A percentile compares a stretch with the other conserved stretches of the same genome.
Evolutionary conservation across 768 basidiomycete species (phyloP).

Genomic region (Paxillus rubicundulus): DNA sequence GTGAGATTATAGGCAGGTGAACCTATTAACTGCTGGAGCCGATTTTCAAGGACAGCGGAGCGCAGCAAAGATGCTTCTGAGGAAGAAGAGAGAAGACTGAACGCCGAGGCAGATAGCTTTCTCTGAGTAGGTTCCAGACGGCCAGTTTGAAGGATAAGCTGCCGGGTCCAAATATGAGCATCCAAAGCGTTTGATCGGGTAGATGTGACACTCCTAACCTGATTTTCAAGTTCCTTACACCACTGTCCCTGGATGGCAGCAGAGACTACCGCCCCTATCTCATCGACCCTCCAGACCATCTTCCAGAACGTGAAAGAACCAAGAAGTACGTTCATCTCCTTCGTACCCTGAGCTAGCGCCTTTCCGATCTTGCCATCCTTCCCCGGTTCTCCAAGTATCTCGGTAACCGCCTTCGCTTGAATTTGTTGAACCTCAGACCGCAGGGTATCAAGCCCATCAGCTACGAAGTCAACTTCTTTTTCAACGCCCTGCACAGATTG

Average conservation of each 20-base stretch:
- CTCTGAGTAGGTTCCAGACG: slow-evolving; percentile 49
- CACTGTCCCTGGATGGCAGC: slow-evolving; percentile 33
- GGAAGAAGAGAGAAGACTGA: slow-evolving; percentile 37
- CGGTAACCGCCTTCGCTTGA: slow-evolving; percentile 33
- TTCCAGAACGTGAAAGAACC: slow-evolving; percentile 39
- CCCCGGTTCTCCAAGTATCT: slow-evolving; percentile 37
- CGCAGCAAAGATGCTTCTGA: slow-evolving; percentile 29
- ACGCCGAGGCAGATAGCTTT: slow-evolving; percentile 40
- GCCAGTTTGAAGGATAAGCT: slow-evolving; percentile 69
- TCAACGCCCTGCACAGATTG: slow-evolving; percentile 29
- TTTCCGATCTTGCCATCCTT: slow-evolving; percentile 20
- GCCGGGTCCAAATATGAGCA: neutral
- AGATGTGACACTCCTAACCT: slow-evolving; percentile 33
- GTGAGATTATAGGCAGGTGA: slow-evolving; percentile 47
- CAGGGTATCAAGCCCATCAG: slow-evolving; percentile 36
- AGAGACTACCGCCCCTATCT: slow-evolving; percentile 35
- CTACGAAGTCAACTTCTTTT: slow-evolving; percentile 36
- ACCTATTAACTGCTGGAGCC: slow-evolving; percentile 49
- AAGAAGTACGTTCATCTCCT: slow-evolving; percentile 30
- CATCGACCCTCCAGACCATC: slow-evolving; percentile 40
- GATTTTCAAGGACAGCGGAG: slow-evolving; percentile 59
- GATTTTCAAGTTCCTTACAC: slow-evolving; percentile 49
- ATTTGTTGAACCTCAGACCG: slow-evolving; percentile 39
- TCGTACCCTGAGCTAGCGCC: slow-evolving; percentile 29
- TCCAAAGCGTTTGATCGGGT: neutral